Evolutionary conservation across 2,329 filamentous ascomycete genomes (phyloP).

Genomic region (Pseudocercospora musae): DNA sequence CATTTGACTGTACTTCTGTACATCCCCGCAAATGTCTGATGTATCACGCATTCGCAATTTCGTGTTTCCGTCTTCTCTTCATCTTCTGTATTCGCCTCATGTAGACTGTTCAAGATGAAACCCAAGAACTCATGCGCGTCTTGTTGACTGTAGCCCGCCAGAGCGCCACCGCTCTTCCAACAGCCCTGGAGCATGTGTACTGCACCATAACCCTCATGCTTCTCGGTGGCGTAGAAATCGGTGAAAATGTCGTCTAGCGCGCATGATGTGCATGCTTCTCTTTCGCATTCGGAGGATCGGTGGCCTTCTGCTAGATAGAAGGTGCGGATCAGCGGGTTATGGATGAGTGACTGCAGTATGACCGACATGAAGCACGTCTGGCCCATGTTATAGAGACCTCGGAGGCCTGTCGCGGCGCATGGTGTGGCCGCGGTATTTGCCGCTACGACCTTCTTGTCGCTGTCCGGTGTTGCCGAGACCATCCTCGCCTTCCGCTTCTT

Average conservation of each 20-base stretch:
- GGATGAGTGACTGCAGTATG: constrained; percentile 86
- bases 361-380: constrained; percentile 98
- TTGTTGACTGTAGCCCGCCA: constrained; percentile 88
- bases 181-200: constrained; percentile 85
- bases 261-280: constrained; percentile 57
- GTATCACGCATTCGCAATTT: constrained; percentile 82
- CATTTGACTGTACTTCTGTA: constrained; percentile 88
- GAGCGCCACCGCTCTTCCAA: constrained; percentile 70
- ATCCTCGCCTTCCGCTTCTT: constrained; percentile 64
- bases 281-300: constrained; percentile 68
- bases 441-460: constrained; percentile 67
- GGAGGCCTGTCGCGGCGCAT: constrained; percentile 80
- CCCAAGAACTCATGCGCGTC: constrained; percentile 98
- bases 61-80: constrained; percentile 32
- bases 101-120: constrained; percentile 87
- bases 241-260: constrained; percentile 61
- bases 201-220: constrained; percentile 84
- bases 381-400: constrained; percentile 96
- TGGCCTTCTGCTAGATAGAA: constrained; percentile 93
- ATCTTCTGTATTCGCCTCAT: constrained; percentile 64
- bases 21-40: constrained; percentile 91
- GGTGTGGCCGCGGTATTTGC: constrained; percentile 75
- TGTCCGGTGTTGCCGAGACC: constrained; percentile 45
- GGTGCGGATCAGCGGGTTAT: constrained; percentile 86
- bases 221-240: constrained; percentile 66